Percentiles rank a stretch among this genome's conserved stretches.
Evolutionary conservation across 345 rosid genomes (phyloP).

Genomic region (Camelina neglecta): DNA sequence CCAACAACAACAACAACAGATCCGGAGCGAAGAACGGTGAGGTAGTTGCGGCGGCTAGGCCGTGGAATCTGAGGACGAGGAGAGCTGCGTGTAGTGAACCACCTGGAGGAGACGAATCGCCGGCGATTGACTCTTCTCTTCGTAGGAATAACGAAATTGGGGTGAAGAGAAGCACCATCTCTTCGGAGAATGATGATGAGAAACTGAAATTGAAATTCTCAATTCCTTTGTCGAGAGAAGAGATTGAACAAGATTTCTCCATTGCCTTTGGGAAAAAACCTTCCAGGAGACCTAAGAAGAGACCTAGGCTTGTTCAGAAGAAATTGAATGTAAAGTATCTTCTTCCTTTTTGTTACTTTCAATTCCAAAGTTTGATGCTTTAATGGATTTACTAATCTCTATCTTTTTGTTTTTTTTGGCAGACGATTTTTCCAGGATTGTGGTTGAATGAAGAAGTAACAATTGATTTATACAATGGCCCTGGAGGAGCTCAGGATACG

Average conservation of each 20-base stretch:
- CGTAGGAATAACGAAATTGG: constrained; percentile 19
- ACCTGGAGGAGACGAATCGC: constrained; percentile 19
- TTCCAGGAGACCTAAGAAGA: constrained; percentile 44
- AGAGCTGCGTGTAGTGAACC: constrained; percentile 35
- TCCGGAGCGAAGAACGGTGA: constrained; percentile 16
- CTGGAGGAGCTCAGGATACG: constrained; percentile 31
- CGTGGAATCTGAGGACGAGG: constrained; percentile 45
- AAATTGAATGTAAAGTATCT: constrained; percentile 28
- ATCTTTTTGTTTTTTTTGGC: not conserved
- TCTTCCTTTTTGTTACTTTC: not conserved
- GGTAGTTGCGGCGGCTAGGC: constrained; percentile 10
- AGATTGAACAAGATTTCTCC: constrained; percentile 37
- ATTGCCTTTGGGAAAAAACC: constrained; percentile 28
- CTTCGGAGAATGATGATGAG: not conserved
- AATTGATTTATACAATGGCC: constrained; percentile 21
- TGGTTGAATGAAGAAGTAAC: constrained; percentile 42
- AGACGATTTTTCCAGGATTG: constrained; percentile 41
- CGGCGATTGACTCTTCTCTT: not conserved
- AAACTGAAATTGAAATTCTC: constrained; percentile 38
- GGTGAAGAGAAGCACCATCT: not conserved
- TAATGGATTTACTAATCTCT: not conserved
- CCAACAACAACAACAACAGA: constrained; percentile 9
- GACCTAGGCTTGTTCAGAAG: constrained; percentile 42
- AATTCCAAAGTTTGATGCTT: not conserved
- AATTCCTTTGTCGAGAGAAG: constrained; percentile 30